phyloP scores from a whole-genome alignment of 805 yeast species.

The Cyberlindnera mississippiensis region DNA sequence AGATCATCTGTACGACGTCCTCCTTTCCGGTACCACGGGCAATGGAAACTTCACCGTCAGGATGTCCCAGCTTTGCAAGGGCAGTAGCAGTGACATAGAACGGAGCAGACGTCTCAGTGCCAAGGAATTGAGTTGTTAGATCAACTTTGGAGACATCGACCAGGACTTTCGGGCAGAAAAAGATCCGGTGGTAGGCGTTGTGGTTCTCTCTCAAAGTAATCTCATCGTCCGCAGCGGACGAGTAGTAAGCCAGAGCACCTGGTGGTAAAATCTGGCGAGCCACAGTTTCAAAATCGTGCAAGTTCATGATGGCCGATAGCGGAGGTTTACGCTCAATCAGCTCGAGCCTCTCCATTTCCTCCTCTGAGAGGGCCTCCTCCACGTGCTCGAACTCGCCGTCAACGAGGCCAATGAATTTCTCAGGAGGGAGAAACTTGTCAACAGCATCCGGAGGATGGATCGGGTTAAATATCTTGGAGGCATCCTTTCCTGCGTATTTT shows the following conservation, averaged over 20 bases:
- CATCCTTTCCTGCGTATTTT: constrained; percentile 81
- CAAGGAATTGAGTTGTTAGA: constrained; percentile 67
- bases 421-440: constrained; percentile 52
- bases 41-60: constrained; percentile 85
- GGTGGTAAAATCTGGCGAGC: constrained; percentile 76
- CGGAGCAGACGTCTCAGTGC: constrained; percentile 66
- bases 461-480: constrained; percentile 80
- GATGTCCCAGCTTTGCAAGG: constrained; percentile 85
- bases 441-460: constrained; percentile 89
- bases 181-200: constrained; percentile 80
- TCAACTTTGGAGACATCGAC: constrained; percentile 80
- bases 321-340: constrained; percentile 57
- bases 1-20: constrained; percentile 81
- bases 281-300: constrained; percentile 82
- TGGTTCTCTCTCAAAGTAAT: constrained; percentile 87
- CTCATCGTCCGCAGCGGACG: constrained; percentile 92
- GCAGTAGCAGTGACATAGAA: constrained; percentile 93
- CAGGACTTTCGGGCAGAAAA: constrained; percentile 79
- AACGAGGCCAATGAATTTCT: constrained; percentile 60
- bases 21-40: constrained; percentile 79
- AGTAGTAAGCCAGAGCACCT: constrained; percentile 90
- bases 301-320: constrained; percentile 63
- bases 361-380: constrained; percentile 31
- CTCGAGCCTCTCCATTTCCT: constrained; percentile 41
- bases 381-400: constrained; percentile 34